Base-by-base conservation (phyloP, 345 rosid species). In the Cochlearia excelsa region DNA sequence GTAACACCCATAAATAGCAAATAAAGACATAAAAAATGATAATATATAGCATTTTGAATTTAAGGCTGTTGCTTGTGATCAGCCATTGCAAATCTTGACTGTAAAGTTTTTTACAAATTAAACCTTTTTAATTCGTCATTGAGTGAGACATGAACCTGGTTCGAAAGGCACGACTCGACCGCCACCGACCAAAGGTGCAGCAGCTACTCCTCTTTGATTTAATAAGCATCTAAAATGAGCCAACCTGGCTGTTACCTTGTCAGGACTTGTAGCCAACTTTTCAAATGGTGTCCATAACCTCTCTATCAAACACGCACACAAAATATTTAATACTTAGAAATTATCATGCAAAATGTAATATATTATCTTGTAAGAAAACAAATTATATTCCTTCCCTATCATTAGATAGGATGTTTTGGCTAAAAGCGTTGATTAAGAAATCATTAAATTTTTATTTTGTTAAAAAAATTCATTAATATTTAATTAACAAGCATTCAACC, bases 161-260 rank as follows among this genome's bases (percentile, higher is more conserved):
- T 67, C 82, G 4, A 16, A 27, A 30, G 91, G 90, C 3, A 72
- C 77, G 11, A 16, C 69, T 49, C 85, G 75, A 23, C 88, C 88
- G 0, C n/a, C 72, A 56, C 76, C 84, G 28, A 45, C 59, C 46
- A 82, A 28, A 3, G 89, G 87, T 54, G 82, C 82, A 42, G 93
- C 93, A 9, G 85, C 84, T 30, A 86, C 70, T 63, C 89, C 89
- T 73, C 94, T 74, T 75, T 77, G 74, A 79, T 83, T 80, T 63
- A 86, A 53, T 63, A 86, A 68, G 53, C 94, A 86, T 72, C 94
- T 78, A 72, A 86, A 86, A 54, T 80, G 74, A 61, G 86, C 74
- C 61, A 84, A 73, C 69, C 95, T 82, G 47, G 49, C 45, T 1
- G 58, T 46, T 47, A 80, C 90, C 54, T 71, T 53, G 39, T 41